Base-by-base conservation (phyloP, 129 eudicot genomes). In the Sambucus nigra region DNA sequence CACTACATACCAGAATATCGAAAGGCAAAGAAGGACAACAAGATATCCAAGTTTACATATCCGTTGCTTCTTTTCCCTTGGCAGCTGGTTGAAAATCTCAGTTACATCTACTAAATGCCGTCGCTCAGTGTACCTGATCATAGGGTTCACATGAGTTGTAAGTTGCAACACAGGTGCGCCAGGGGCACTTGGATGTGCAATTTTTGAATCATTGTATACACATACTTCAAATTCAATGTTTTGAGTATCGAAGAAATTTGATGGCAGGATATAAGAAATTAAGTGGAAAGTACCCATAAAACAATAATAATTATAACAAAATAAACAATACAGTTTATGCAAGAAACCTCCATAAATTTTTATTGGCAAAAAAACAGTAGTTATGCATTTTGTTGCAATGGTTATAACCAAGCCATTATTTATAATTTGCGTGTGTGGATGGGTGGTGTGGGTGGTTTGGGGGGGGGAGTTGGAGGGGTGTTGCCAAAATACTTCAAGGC, bases 81-180 rank as follows among this genome's bases (percentile, higher is more conserved):
- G 60, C 32, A 86, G 66, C 62, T 78, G 84, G 52, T 66, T 74
- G 63, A 73, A 86, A 39, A 76, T 81, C 74, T 86, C 95, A 10
- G 93, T 86, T 66, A 82, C 95, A 66, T 86, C 88, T 56, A 86
- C 71, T 55, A 79, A 46, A 63, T 86, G 93, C 9, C 63, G 74
- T 41, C 64, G 45, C 39, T 60, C 53, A 65, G 60, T 61, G 68
- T 86, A 86, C 70, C 95, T 86, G 63, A 39, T 51, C 21, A 59
- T 18, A 41, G 53, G 41, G 3, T 52, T 51, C 21, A 25, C 25
- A 38, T 59, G 2, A 54, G 47, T 55, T 8, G 11, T 6, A 31
- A 31, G 38, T 5, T 31, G 38, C 10, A 31, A 31, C 0, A 31
- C 38, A 31, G 38, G 38, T 5, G 38, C 38, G 5, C 10, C 38